Conservation (phyloP, 495 filamentous ascomycete genomes). For the Penicillium flavigenum region DNA sequence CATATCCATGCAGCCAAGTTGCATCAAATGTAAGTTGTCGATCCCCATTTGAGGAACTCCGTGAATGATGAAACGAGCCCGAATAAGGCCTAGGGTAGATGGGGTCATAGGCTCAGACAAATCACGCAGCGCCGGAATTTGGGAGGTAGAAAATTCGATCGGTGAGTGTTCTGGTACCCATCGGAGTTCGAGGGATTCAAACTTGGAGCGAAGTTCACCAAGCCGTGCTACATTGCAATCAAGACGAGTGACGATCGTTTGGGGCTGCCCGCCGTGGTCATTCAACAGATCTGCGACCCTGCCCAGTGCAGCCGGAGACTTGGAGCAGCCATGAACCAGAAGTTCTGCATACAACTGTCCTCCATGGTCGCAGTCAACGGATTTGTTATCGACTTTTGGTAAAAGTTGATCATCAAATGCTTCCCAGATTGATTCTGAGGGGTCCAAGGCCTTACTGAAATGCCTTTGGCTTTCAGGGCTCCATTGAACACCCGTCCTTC, state of each 20-base stretch:
- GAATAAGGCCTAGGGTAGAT: slow-evolving; percentile 34
- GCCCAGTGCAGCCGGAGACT: slow-evolving; percentile 27
- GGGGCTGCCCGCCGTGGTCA: slow-evolving; percentile 31
- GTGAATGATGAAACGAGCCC: slow-evolving; percentile 22
- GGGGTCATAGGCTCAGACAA: slow-evolving; percentile 17
- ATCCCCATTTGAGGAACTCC: slow-evolving; percentile 18
- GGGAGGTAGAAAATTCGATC: slow-evolving; percentile 28
- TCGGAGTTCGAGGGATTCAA: slow-evolving; percentile 22
- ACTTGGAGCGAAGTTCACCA: neutral
- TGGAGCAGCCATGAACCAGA: slow-evolving; percentile 33
- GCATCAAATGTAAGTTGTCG: slow-evolving; percentile 33
- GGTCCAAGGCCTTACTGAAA: slow-evolving; percentile 9
- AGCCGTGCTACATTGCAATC: neutral
- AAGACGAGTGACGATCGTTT: slow-evolving; percentile 16
- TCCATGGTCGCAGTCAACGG: slow-evolving; percentile 27
- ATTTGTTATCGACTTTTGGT: slow-evolving; percentile 30
- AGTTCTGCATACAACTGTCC: slow-evolving; percentile 34
- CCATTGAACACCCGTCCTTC: slow-evolving; percentile 35
- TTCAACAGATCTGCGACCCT: slow-evolving; percentile 33
- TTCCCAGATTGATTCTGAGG: slow-evolving; percentile 15
- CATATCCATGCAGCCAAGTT: slow-evolving; percentile 37
- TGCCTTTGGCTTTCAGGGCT: slow-evolving; percentile 16
- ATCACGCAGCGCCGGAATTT: slow-evolving; percentile 13
- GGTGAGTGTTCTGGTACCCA: slow-evolving; percentile 37
- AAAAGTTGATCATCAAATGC: slow-evolving; percentile 29